These are phyloP conservation scores for Candida smagusa DNA, from an alignment of 1,139 yeast genomes.

Conservation along the genomic window DNA sequence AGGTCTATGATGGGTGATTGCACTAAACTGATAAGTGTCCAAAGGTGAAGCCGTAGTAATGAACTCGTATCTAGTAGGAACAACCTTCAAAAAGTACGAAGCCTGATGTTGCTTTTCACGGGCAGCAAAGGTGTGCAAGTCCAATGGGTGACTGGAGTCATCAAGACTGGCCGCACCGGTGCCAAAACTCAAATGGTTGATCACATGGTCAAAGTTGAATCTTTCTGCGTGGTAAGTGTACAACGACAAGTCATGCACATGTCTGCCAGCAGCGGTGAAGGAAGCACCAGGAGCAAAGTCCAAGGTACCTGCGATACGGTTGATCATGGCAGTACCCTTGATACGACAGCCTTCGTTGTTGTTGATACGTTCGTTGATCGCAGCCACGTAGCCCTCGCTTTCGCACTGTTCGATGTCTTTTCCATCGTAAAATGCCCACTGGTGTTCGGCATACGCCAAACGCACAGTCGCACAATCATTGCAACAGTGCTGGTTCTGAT, in stretches of 20 bases:
- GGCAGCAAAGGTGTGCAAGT: slow-evolving; percentile 43
- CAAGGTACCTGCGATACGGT: slow-evolving; percentile 84
- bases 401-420: slow-evolving; percentile 86
- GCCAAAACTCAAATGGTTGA: slow-evolving; percentile 85
- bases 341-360: slow-evolving; percentile 80
- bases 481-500: slow-evolving; percentile 67
- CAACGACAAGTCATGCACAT: slow-evolving; percentile 80
- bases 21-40: slow-evolving; percentile 92
- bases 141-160: slow-evolving; percentile 67
- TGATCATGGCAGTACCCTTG: slow-evolving; percentile 73
- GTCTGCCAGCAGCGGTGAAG: slow-evolving; percentile 52
- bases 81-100: slow-evolving; percentile 84
- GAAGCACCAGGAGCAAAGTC: slow-evolving; percentile 95
- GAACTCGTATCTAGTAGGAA: slow-evolving; percentile 80
- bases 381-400: slow-evolving; percentile 73
- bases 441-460: slow-evolving; percentile 68
- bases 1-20: slow-evolving; percentile 87
- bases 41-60: slow-evolving; percentile 36
- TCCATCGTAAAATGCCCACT: slow-evolving; percentile 93
- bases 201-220: slow-evolving; percentile 67
- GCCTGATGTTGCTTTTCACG: slow-evolving; percentile 61
- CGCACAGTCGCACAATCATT: slow-evolving; percentile 81
- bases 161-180: slow-evolving; percentile 3
- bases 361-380: slow-evolving; percentile 52
- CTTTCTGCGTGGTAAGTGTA: slow-evolving; percentile 53